Evolutionary conservation across 176 grass and related monocot species (phyloP).

Genomic region (Lolium perenne): DNA sequence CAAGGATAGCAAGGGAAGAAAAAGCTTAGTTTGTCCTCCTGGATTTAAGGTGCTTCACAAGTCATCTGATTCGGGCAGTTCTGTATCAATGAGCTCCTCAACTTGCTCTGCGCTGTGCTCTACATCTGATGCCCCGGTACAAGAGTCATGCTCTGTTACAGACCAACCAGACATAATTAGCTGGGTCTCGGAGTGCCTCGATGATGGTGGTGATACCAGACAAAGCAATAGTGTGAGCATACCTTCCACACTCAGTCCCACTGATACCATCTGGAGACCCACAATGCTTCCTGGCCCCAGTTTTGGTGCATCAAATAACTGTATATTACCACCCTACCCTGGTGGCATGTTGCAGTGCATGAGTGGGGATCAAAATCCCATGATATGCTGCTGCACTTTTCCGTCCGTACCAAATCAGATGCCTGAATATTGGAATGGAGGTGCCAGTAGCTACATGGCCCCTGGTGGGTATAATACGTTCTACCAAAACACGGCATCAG

Average conservation of each 20-base stretch:
- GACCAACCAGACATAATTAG: slow-evolving; percentile 37
- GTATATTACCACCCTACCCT: slow-evolving; percentile 31
- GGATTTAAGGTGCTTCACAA: slow-evolving; percentile 48
- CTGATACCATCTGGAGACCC: slow-evolving; percentile 21
- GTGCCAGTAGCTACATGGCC: slow-evolving; percentile 37
- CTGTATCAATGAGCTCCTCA: slow-evolving; percentile 20
- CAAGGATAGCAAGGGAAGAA: slow-evolving; percentile 38
- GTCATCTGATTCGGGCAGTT: slow-evolving; percentile 33
- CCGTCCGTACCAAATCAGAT: slow-evolving; percentile 37
- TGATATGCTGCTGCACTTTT: neutral
- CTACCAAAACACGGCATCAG: slow-evolving; percentile 31
- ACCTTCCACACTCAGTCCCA: slow-evolving; percentile 33
- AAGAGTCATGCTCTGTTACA: slow-evolving; percentile 35
- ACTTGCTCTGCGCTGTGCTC: slow-evolving; percentile 40
- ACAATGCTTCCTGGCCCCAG: slow-evolving; percentile 22
- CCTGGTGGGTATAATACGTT: slow-evolving; percentile 40
- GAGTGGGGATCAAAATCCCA: slow-evolving; percentile 28
- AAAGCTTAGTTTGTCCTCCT: slow-evolving; percentile 43
- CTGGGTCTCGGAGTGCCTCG: slow-evolving; percentile 50
- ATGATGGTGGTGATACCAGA: slow-evolving; percentile 38
- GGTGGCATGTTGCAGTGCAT: slow-evolving; percentile 23
- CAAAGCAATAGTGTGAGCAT: slow-evolving; percentile 25
- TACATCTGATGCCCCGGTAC: slow-evolving; percentile 14
- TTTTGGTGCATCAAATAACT: slow-evolving; percentile 40
- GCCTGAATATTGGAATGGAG: slow-evolving; percentile 44